These are phyloP conservation scores for Alloascoidea africana DNA, from an alignment of 805 yeast genomes.

Conservation along the genomic window DNA sequence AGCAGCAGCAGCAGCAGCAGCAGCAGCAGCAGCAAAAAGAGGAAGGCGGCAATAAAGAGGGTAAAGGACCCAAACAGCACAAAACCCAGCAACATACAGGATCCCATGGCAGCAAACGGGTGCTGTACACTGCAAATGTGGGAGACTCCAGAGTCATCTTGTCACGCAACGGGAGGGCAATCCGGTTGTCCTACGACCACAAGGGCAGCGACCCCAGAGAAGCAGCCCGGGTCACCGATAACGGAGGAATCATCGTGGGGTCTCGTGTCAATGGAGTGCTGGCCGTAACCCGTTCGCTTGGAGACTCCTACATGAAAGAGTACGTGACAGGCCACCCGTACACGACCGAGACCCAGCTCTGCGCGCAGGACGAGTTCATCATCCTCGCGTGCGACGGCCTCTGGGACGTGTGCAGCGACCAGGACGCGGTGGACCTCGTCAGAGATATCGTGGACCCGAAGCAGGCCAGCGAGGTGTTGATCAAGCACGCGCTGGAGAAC, in stretches of 20 bases:
- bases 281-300: conserved; percentile 87
- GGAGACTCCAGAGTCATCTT: conserved; percentile 85
- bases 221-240: conserved; percentile 52
- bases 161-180: conserved; percentile 58
- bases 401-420: conserved; percentile 90
- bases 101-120: conserved; percentile 28
- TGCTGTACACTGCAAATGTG: conserved; percentile 87
- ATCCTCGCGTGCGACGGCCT: conserved; percentile 93
- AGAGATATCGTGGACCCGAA: conserved; percentile 39
- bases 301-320: conserved; percentile 86
- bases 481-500: conserved; percentile 59
- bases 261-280: conserved; percentile 90
- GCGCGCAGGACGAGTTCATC: conserved; percentile 53
- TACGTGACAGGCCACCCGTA: conserved; percentile 83
- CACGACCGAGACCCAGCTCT: conserved; percentile 74
- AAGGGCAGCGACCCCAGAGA: conserved; percentile 78
- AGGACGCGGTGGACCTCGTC: conserved; percentile 64
- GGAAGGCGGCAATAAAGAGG: too few species aligned
- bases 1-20: conserved; percentile 5
- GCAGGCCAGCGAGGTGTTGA: conserved; percentile 50
- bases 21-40: too few species aligned
- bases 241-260: conserved; percentile 82
- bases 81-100: too few species aligned
- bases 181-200: conserved; percentile 82
- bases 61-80: too few species aligned